Evolutionary conservation across 345 rosid genomes (phyloP), one percentile per base, ranked within the genome.

Genomic region (Arabidopsis arenosa): DNA sequence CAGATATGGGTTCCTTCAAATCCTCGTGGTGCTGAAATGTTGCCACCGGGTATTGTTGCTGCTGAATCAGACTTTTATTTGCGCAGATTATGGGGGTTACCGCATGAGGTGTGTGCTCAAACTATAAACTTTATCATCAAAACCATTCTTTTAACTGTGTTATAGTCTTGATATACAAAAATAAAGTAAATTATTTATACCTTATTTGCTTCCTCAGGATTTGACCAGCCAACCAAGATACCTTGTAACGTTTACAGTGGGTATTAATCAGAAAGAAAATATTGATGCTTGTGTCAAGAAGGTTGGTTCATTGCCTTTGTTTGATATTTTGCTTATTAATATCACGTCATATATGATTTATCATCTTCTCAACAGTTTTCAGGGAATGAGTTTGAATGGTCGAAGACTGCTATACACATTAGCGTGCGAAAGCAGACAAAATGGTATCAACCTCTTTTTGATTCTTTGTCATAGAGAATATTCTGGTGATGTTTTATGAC

Each of bases 301-400:
- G 99, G 99, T 95, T n/a, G 7, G 83, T 39, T 43, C 30, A 69
- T 28, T 21, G 33, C 73, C 63, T 26, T 47, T 28, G 32, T 52
- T 55, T 58, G 15, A 64, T 75, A 49, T 54, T 40, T 56, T 51
- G 11, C 35, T 6, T 9, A n/a, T n/a, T n/a, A n/a, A n/a, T n/a
- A n/a, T 32, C 65, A 61, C 11, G 30, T 18, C 15, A 47, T 47
- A 49, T 18, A 70, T 57, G 66, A 55, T 75, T 78, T 26, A 80
- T 74, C 43, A 28, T 64, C 74, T 51, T 72, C 44, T 48, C 66
- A 65, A 63, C 91, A 96, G 99, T 96, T 96, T 79, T 93, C 97
- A 66, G 94, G 99, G 99, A 91, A 96, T 70, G 93, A 93, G 70
- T 96, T 86, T 81, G 99, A 92, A 89, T 96, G 99, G 99, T 91